Base-by-base conservation (phyloP, 2,329 filamentous ascomycete genomes). In the Aspergillus puulaauensis region DNA sequence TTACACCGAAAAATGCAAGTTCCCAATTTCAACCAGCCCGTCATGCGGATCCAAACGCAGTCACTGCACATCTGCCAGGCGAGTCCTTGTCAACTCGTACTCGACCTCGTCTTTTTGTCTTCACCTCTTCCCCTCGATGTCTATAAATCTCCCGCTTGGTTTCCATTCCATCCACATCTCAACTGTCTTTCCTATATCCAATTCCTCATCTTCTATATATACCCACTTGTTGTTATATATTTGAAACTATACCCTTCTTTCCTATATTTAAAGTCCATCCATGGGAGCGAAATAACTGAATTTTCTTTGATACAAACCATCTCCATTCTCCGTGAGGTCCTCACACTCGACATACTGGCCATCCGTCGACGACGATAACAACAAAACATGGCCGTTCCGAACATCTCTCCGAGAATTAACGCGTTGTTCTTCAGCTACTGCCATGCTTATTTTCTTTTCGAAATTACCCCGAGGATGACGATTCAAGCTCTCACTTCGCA, bases 241-340 rank as follows among this genome's bases (percentile, higher is more conserved):
- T 37, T 14, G 12, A 4, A n/a, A 1, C 15, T 37, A 37, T 37
- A n/a, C 0, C 6, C 14, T 37, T 37, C 35, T 6, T 14, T 12
- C 9, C 8, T 37, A 5, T 37, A 37, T n/a, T 31, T 3, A 11
- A 9, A 11, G 4, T 1, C 0, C 1, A 8, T 1, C 3, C 3
- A 1, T 31, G 2, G 27, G 3, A 31, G 9, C 3, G 27, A 9
- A 11, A 31, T 31, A 31, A 11, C 27, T 31, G 27, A 31, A 31
- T 8, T 3, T 11, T 4, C 9, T 3, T 31, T 31, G n/a, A 31
- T 31, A 31, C 27, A 31, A 31, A 31, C 27, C 9, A 31, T 31
- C 27, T 11, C 9, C 2, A 3, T 3, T 9, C 27, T 31, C 27
- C 27, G 3, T 31, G 27, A 31, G 9, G 9, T 31, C 9, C 27